A percentile compares a stretch with the other conserved stretches of the same genome.
phyloP scores from a whole-genome alignment of 2,329 filamentous ascomycete genomes.

The Fusarium pininemorale region DNA sequence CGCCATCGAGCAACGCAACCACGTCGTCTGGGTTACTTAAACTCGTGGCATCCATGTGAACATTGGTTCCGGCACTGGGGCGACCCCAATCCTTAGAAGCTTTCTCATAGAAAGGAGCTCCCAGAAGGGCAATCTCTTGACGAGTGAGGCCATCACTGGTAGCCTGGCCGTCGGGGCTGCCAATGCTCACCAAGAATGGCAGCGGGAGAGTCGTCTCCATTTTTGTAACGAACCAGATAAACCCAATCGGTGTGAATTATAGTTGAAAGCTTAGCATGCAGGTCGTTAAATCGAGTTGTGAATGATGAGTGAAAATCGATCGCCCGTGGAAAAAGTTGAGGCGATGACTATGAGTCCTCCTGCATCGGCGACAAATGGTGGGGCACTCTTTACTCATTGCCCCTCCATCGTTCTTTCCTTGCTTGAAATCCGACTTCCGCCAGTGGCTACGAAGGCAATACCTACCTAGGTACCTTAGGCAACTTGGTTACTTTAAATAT shows the following conservation, averaged over 20 bases:
- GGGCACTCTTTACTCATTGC: conserved; percentile 39
- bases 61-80: conserved; percentile 62
- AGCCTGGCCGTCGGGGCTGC: conserved; percentile 58
- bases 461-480: background rate
- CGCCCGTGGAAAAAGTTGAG: conserved; percentile 37
- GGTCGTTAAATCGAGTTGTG: conserved; percentile 10
- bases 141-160: conserved; percentile 62
- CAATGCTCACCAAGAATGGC: conserved; percentile 69
- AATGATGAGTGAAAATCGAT: conserved; percentile 40
- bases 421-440: conserved; percentile 27
- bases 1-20: conserved; percentile 82
- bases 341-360: conserved; percentile 41
- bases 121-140: conserved; percentile 67
- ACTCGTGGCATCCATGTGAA: conserved; percentile 80
- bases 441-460: conserved; percentile 5
- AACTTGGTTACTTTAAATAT: background rate
- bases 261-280: background rate
- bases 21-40: conserved; percentile 77
- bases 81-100: conserved; percentile 58
- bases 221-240: conserved; percentile 27
- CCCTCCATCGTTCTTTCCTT: conserved; percentile 38
- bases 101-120: conserved; percentile 66
- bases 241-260: conserved; percentile 14
- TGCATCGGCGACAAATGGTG: conserved; percentile 44
- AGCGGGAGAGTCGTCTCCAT: conserved; percentile 74